These are phyloP conservation scores for Babesia gibsoni DNA, from an alignment of 169 alveolate genomes.

Conservation along the genomic window DNA sequence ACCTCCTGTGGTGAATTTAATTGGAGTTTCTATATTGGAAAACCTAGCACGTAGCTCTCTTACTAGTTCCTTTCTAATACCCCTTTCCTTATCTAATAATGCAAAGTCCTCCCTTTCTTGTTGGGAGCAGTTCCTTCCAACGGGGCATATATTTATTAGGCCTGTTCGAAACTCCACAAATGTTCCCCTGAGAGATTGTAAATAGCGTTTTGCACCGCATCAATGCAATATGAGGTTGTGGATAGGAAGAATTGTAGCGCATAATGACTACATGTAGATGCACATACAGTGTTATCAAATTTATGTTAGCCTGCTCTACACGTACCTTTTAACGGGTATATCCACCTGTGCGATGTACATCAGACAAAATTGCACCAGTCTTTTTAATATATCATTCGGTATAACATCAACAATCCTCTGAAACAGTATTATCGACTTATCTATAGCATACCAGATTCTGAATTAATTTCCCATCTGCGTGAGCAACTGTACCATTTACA, in stretches of 20 bases:
- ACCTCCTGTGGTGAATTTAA: constrained; percentile 94
- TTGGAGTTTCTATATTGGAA: constrained; percentile 41
- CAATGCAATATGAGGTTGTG: background rate
- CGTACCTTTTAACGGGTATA: constrained; percentile 53
- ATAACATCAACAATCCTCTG: constrained; percentile 30
- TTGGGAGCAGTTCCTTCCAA: constrained; percentile 93
- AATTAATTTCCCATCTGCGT: constrained; percentile 8
- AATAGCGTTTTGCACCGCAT: background rate
- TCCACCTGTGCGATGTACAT: constrained; percentile 46
- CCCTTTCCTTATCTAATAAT: constrained; percentile 73
- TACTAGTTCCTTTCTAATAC: constrained; percentile 31
- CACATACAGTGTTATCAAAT: no score
- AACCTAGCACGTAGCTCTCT: constrained; percentile 17
- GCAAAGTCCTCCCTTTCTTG: constrained; percentile 90
- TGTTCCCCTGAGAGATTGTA: constrained; percentile 79
- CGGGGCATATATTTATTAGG: constrained; percentile 93
- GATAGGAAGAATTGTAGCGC: no score
- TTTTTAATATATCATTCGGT: constrained; percentile 13
- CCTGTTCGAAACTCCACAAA: constrained; percentile 94
- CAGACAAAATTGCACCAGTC: constrained; percentile 20
- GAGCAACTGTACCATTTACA: constrained; percentile 50
- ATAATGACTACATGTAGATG: no score
- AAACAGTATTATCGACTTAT: background rate
- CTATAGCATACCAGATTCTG: constrained; percentile 22
- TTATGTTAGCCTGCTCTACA: no score